Percentiles rank a stretch among this genome's conserved stretches.
Evolutionary conservation across 306 rosid genomes (phyloP).

Genomic region (Elaeagnus macrophylla): DNA sequence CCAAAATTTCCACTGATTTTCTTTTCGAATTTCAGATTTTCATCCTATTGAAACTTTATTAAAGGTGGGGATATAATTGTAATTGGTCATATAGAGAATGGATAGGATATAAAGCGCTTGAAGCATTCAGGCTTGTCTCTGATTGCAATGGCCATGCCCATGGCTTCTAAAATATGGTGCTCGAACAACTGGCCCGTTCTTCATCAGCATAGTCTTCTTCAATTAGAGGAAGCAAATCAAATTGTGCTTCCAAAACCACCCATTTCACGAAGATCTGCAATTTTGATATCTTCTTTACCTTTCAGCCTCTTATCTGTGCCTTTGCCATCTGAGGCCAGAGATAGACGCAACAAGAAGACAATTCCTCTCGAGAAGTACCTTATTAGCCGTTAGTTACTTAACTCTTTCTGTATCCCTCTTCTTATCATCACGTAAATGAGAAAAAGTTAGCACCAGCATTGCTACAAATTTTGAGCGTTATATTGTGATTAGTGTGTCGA

Average conservation of each 20-base stretch:
- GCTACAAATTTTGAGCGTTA: neutral
- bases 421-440: neutral
- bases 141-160: neutral
- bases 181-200: neutral
- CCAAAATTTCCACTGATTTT: too few species aligned
- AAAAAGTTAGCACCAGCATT: neutral
- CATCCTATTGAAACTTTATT: too few species aligned
- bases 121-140: neutral
- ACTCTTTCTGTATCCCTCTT: neutral
- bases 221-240: constrained; percentile 3
- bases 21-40: too few species aligned
- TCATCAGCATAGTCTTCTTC: neutral
- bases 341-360: constrained; percentile 57
- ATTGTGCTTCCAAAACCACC: constrained; percentile 7
- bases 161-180: neutral
- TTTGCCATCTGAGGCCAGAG: constrained; percentile 45
- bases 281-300: constrained; percentile 53
- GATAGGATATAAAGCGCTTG: neutral
- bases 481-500: neutral
- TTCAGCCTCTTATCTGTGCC: constrained; percentile 28
- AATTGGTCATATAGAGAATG: neutral
- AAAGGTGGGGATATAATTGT: neutral
- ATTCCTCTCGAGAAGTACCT: constrained; percentile 62
- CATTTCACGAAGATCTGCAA: constrained; percentile 58
- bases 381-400: constrained; percentile 39